phyloP scores from a whole-genome alignment of 1,284 basidiomycete species.

The Laetiporus sulphureus region DNA sequence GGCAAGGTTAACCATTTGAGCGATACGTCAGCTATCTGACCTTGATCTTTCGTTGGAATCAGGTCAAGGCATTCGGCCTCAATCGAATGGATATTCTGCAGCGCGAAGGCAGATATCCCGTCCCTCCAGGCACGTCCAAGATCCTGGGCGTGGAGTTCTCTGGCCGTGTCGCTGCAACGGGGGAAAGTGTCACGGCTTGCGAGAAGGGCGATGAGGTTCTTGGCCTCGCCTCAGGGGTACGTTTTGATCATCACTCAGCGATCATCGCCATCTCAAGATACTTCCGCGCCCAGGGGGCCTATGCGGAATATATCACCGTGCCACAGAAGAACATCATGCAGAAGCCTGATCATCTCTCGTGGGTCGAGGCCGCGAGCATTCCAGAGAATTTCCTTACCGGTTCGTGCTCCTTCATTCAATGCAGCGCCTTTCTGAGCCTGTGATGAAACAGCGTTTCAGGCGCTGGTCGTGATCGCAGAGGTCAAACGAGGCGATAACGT shows the following conservation, averaged over 20 bases:
- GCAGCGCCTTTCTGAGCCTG: neutral
- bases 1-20: conserved; percentile 30
- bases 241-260: conserved; percentile 15
- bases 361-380: conserved; percentile 80
- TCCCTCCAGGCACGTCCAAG: conserved; percentile 69
- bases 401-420: conserved; percentile 22
- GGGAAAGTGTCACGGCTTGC: conserved; percentile 49
- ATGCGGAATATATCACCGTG: conserved; percentile 83
- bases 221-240: conserved; percentile 67
- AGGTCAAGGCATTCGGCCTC: conserved; percentile 79
- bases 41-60: conserved; percentile 2
- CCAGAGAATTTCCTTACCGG: conserved; percentile 87
- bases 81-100: conserved; percentile 87
- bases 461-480: conserved; percentile 65
- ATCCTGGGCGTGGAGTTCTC: conserved; percentile 94
- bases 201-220: conserved; percentile 81
- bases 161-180: conserved; percentile 60
- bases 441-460: conserved; percentile 65
- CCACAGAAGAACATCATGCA: conserved; percentile 62
- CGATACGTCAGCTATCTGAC: too few species aligned
- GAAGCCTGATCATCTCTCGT: conserved; percentile 75
- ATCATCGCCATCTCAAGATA: neutral
- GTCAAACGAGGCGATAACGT: conserved; percentile 71
- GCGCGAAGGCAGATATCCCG: conserved; percentile 71
- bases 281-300: conserved; percentile 62